A percentile compares a stretch with the other conserved stretches of the same genome.
Conservation (phyloP, 2,329 filamentous ascomycete species). For the Ascocoryne sarcoides region DNA sequence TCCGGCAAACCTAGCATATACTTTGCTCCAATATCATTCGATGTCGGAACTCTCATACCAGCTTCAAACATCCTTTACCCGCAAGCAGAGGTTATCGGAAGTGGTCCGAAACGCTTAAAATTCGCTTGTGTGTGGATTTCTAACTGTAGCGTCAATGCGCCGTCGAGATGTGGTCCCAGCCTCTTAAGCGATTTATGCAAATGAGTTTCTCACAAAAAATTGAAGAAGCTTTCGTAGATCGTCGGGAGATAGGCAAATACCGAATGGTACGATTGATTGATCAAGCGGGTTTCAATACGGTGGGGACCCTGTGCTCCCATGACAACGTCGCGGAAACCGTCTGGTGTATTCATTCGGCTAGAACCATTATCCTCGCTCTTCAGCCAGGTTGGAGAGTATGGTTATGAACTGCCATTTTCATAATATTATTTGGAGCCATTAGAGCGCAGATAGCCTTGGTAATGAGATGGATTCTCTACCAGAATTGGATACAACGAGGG, state of each 20-base stretch:
- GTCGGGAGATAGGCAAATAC: slow-evolving; percentile 5
- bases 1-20: slow-evolving; percentile 3
- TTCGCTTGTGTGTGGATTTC: slow-evolving; percentile 1
- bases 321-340: slow-evolving; percentile 1
- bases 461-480: slow-evolving; percentile 8
- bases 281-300: slow-evolving; percentile 10
- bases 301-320: slow-evolving; percentile 1
- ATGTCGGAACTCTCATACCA: slow-evolving; percentile 9
- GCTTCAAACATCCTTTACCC: slow-evolving; percentile 6
- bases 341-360: background rate
- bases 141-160: slow-evolving; percentile 5
- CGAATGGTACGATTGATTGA: slow-evolving; percentile 8
- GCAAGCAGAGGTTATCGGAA: slow-evolving; percentile 1
- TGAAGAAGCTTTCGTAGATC: slow-evolving; percentile 9
- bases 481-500: slow-evolving; percentile 9
- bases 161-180: slow-evolving; percentile 3
- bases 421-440: too few species aligned
- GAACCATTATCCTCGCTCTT: too few species aligned
- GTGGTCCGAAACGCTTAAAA: slow-evolving; percentile 9
- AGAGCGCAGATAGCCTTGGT: too few species aligned
- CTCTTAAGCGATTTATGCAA: slow-evolving; percentile 4
- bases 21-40: slow-evolving; percentile 7
- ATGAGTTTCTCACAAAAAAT: background rate
- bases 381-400: too few species aligned
- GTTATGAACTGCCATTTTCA: too few species aligned